Evolutionary conservation across 1,284 basidiomycete species (phyloP).

Genomic region (Puccinia hordei): DNA sequence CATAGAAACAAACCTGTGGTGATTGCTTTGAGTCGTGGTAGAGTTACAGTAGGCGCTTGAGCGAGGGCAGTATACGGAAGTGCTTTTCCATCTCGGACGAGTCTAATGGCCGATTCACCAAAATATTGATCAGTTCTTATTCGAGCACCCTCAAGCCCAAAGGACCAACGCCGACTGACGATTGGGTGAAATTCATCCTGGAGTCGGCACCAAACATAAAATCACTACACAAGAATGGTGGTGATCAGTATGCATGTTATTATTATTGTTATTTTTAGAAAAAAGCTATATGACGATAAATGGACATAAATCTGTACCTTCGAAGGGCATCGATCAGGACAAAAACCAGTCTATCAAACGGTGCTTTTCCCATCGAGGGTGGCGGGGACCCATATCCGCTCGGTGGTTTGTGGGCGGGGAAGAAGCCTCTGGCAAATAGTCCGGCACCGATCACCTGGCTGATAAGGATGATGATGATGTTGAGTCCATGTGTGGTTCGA

Average conservation of each 20-base stretch:
- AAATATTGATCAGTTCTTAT: background rate
- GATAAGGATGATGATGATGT: conserved; percentile 12
- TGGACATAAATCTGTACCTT: conserved; percentile 38
- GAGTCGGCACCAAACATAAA: conserved; percentile 52
- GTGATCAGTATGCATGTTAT: background rate
- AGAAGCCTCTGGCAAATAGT: conserved; percentile 45
- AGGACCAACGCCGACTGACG: conserved; percentile 47
- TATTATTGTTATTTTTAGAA: too few species aligned
- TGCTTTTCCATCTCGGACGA: conserved; percentile 51
- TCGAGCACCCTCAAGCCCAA: background rate
- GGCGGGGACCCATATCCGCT: conserved; percentile 28
- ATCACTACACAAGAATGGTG: conserved; percentile 49
- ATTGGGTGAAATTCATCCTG: conserved; percentile 52
- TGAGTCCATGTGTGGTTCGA: background rate
- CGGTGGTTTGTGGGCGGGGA: conserved; percentile 31
- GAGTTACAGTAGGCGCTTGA: conserved; percentile 54
- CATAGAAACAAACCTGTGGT: conserved; percentile 50
- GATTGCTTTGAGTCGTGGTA: conserved; percentile 54
- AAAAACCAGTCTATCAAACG: conserved; percentile 53
- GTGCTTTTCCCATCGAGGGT: background rate
- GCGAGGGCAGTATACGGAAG: conserved; percentile 54
- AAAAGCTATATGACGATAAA: conserved; percentile 11
- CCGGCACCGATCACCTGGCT: conserved; percentile 22
- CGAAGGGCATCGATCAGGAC: conserved; percentile 54
- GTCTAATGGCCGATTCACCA: conserved; percentile 21